Evolutionary conservation across 1,139 yeast genomes (phyloP).

Genomic region (Candida sanyaensis): DNA sequence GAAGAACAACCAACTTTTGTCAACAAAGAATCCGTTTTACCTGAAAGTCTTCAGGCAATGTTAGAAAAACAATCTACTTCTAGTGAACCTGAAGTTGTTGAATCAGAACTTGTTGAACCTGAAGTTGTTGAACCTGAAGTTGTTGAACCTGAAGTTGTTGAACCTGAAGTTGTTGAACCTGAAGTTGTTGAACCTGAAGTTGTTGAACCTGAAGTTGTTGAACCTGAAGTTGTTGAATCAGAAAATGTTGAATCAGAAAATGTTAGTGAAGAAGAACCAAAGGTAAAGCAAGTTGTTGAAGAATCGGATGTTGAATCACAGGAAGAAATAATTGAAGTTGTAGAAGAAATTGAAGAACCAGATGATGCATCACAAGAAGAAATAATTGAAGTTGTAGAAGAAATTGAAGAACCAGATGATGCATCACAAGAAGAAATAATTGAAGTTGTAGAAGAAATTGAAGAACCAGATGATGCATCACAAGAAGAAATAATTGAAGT

Average conservation of each 20-base stretch:
- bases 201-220: neutral
- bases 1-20: neutral
- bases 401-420: neutral
- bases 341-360: neutral
- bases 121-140: slow-evolving; percentile 2
- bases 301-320: slow-evolving; percentile 2
- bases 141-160: slow-evolving; percentile 11
- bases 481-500: slow-evolving; percentile 11
- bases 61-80: slow-evolving; percentile 1
- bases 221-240: neutral
- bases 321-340: slow-evolving; percentile 2
- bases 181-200: slow-evolving; percentile 6
- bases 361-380: too few relatives aligned
- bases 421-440: too few relatives aligned
- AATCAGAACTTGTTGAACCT: slow-evolving; percentile 8
- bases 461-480: slow-evolving; percentile 7
- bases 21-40: neutral
- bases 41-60: slow-evolving; percentile 3
- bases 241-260: neutral
- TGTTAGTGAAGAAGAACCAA: slow-evolving; percentile 5
- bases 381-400: too few relatives aligned
- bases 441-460: too few relatives aligned
- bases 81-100: slow-evolving; percentile 6
- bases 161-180: neutral
- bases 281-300: neutral